Percentiles rank a stretch among this genome's conserved stretches.
phyloP scores from a whole-genome alignment of 306 rosid genomes.

The Vigna radiata region DNA sequence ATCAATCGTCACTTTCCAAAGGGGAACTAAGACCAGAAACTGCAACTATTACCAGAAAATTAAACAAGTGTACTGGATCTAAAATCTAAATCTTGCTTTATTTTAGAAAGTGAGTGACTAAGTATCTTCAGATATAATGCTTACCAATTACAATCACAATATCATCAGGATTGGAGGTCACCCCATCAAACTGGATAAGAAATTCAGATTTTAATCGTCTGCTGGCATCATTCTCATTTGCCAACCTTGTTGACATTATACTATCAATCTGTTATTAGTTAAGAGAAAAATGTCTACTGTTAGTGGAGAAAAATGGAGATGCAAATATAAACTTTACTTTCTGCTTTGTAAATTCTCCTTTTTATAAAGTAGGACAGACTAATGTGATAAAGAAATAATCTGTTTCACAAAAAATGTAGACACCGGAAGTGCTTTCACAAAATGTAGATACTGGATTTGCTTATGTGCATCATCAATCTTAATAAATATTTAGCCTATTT shows the following conservation, averaged over 20 bases:
- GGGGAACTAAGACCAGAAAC: constrained; percentile 19
- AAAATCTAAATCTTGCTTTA: constrained; percentile 21
- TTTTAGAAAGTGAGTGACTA: constrained; percentile 25
- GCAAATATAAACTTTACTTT: constrained; percentile 3
- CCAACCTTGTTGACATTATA: constrained; percentile 87
- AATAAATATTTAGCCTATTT: constrained; percentile 20
- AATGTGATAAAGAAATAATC: constrained; percentile 16
- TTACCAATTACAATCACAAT: constrained; percentile 92
- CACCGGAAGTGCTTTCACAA: constrained; percentile 1
- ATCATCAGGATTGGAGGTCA: constrained; percentile 86
- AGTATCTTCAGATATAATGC: constrained; percentile 40
- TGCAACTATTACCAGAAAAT: neutral
- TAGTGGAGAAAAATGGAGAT: neutral
- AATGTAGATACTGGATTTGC: constrained; percentile 11
- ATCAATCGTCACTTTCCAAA: constrained; percentile 1
- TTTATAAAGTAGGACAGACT: constrained; percentile 25
- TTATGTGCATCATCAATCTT: constrained; percentile 10
- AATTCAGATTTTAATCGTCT: constrained; percentile 96
- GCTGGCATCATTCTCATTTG: constrained; percentile 92
- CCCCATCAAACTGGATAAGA: constrained; percentile 97
- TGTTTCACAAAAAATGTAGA: constrained; percentile 6
- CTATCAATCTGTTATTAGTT: constrained; percentile 80
- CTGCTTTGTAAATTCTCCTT: neutral
- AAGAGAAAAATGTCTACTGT: constrained; percentile 27
- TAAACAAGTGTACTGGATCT: constrained; percentile 30